A percentile compares a stretch with the other conserved stretches of the same genome.
Conservation (phyloP, 2,329 filamentous ascomycete genomes). For the Arthrobotrys sphaeroides region DNA sequence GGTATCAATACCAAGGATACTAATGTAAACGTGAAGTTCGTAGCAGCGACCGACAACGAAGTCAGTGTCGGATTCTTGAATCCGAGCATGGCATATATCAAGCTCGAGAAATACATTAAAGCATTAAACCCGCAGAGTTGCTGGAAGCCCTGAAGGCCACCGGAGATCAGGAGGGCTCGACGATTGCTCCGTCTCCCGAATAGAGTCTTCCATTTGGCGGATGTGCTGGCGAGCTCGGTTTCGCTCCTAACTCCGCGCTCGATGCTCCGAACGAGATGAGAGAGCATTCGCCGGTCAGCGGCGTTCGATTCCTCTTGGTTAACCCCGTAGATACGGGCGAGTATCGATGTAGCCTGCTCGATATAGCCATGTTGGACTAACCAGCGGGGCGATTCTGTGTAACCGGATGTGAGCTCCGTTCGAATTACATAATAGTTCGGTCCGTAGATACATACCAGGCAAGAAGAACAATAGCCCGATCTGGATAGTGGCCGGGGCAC, state of each 20-base stretch:
- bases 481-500: constrained; percentile 78
- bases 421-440: not conserved
- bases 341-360: constrained; percentile 71
- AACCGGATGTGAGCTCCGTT: not conserved
- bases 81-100: constrained; percentile 79
- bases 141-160: constrained; percentile 84
- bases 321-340: constrained; percentile 71
- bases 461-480: constrained; percentile 70
- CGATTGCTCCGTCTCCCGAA: constrained; percentile 66
- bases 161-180: constrained; percentile 83
- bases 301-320: constrained; percentile 19
- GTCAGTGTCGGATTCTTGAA: constrained; percentile 82
- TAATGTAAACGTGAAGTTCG: constrained; percentile 83
- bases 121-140: constrained; percentile 92
- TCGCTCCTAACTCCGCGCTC: constrained; percentile 68
- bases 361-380: constrained; percentile 75
- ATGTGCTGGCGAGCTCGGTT: constrained; percentile 60
- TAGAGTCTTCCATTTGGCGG: constrained; percentile 50
- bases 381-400: constrained; percentile 87
- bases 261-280: constrained; percentile 63
- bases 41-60: constrained; percentile 80
- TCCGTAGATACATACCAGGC: constrained; percentile 25
- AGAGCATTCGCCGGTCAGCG: constrained; percentile 38
- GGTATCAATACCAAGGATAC: constrained; percentile 80
- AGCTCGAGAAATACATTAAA: constrained; percentile 90